Percentiles rank a stretch among this genome's conserved stretches.
These are phyloP conservation scores for Thraustochytrium sp. DNA, from an alignment of 352 stramenopile species.

Conservation along the genomic window DNA sequence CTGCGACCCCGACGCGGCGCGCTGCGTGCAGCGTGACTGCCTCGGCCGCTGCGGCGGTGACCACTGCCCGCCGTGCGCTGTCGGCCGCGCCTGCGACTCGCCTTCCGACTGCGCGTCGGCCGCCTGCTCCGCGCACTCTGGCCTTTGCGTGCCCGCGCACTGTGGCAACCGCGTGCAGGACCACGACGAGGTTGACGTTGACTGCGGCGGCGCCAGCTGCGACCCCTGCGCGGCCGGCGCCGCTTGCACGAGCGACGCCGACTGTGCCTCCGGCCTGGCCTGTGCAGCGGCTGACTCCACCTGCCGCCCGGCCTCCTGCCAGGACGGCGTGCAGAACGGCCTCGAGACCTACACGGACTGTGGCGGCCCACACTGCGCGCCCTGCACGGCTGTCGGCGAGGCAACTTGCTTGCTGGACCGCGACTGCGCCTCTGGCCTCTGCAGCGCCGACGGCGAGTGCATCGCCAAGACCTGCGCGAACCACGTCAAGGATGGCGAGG, in stretches of 20 bases:
- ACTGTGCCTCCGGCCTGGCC: neutral
- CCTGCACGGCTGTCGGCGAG: conserved; percentile 5
- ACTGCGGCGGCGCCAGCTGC: conserved; percentile 23
- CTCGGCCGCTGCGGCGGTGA: conserved; percentile 9
- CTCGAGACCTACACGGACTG: conserved; percentile 38
- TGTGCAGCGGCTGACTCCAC: neutral
- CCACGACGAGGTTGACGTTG: conserved; percentile 8
- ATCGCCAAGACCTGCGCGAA: conserved; percentile 42
- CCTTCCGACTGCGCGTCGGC: neutral
- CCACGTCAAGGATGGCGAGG: conserved; percentile 45
- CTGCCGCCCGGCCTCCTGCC: neutral
- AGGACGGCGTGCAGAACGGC: conserved; percentile 31
- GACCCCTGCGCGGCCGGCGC: neutral
- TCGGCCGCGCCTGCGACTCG: neutral
- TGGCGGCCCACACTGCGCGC: conserved; percentile 12
- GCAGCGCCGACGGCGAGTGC: conserved; percentile 8
- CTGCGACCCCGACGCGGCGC: conserved; percentile 14
- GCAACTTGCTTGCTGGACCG: neutral
- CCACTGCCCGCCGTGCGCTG: conserved; percentile 1
- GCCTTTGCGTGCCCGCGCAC: neutral
- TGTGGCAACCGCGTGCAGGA: conserved; percentile 32
- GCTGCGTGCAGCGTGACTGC: conserved; percentile 6
- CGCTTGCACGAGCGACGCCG: neutral
- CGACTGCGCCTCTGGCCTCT: conserved; percentile 16
- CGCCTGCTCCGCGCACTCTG: neutral